Conservation (phyloP, 1,284 basidiomycete genomes). For the Volvariella volvacea region DNA sequence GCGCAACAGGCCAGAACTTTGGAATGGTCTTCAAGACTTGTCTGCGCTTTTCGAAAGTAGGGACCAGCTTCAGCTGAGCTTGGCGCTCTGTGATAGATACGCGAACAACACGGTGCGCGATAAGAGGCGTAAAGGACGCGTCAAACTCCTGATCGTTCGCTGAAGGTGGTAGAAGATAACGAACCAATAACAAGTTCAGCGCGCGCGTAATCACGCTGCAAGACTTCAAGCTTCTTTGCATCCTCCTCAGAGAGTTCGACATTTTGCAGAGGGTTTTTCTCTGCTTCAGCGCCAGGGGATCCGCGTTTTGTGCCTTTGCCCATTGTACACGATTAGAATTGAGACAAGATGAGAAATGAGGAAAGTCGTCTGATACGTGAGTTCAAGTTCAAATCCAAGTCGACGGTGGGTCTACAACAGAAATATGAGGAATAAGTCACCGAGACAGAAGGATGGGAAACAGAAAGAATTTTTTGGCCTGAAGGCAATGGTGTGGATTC, state of each 20-base stretch:
- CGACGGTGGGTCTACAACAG: too few relatives aligned
- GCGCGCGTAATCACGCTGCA: slow-evolving; percentile 61
- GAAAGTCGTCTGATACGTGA: not conserved
- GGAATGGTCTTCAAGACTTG: slow-evolving; percentile 54
- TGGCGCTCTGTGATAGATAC: slow-evolving; percentile 45
- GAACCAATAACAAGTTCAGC: slow-evolving; percentile 65
- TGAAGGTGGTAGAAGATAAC: slow-evolving; percentile 17
- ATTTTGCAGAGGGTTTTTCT: slow-evolving; percentile 58
- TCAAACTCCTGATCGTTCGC: not conserved
- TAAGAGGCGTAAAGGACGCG: not conserved
- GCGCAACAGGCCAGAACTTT: slow-evolving; percentile 75
- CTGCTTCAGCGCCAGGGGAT: slow-evolving; percentile 63
- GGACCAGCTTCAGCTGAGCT: slow-evolving; percentile 46
- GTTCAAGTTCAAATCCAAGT: too few relatives aligned
- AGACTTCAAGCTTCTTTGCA: slow-evolving; percentile 52
- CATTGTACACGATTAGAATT: slow-evolving; percentile 17
- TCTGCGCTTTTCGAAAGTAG: slow-evolving; percentile 65
- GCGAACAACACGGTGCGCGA: not conserved
- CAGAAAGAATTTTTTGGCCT: too few relatives aligned
- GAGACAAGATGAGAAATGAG: not conserved
- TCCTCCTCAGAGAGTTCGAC: slow-evolving; percentile 66
- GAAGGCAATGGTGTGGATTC: too few relatives aligned
- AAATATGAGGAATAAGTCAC: slow-evolving; percentile 11
- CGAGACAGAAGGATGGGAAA: slow-evolving; percentile 8
- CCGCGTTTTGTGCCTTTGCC: slow-evolving; percentile 63